These are phyloP conservation scores for Citrus inodora DNA, from an alignment of 345 rosid species.

Conservation along the genomic window DNA sequence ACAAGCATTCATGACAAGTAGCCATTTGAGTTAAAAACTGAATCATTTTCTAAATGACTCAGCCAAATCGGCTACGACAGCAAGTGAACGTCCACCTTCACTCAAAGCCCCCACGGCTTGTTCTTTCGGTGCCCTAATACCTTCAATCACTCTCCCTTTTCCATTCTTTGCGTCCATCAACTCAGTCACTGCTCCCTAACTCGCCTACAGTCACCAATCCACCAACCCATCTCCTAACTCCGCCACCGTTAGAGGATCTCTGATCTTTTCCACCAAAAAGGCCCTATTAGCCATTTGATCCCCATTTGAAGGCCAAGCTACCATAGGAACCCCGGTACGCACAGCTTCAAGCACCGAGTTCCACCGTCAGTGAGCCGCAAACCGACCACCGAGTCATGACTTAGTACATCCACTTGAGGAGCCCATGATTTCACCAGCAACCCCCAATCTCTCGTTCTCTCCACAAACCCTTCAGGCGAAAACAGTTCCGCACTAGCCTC, in stretches of 20 bases:
- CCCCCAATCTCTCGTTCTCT: slow-evolving; percentile 26
- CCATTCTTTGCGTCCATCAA: slow-evolving; percentile 43
- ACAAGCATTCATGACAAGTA: too few species aligned
- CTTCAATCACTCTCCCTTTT: not conserved
- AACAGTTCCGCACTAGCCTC: not conserved
- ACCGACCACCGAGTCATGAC: slow-evolving; percentile 20
- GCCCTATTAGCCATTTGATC: slow-evolving; percentile 30
- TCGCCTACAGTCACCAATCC: slow-evolving; percentile 7
- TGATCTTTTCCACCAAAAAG: slow-evolving; percentile 25
- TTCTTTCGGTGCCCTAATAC: slow-evolving; percentile 25
- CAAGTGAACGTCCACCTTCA: slow-evolving; percentile 27
- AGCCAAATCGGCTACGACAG: too few species aligned
- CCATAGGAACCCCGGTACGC: slow-evolving; percentile 36
- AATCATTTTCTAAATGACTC: too few species aligned
- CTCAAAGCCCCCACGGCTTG: slow-evolving; percentile 31
- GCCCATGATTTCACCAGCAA: slow-evolving; percentile 27
- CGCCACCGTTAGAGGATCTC: slow-evolving; percentile 16
- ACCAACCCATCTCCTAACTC: slow-evolving; percentile 8
- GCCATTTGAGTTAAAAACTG: too few species aligned
- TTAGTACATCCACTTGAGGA: slow-evolving; percentile 21
- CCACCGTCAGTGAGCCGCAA: slow-evolving; percentile 34
- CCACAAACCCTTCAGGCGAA: slow-evolving; percentile 37
- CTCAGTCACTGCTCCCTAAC: slow-evolving; percentile 48
- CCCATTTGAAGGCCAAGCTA: slow-evolving; percentile 42
- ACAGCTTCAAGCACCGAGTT: slow-evolving; percentile 38